These are phyloP conservation scores for Cutaneotrichosporon sp. DNA, from an alignment of 1,284 basidiomycete genomes.

Conservation along the genomic window DNA sequence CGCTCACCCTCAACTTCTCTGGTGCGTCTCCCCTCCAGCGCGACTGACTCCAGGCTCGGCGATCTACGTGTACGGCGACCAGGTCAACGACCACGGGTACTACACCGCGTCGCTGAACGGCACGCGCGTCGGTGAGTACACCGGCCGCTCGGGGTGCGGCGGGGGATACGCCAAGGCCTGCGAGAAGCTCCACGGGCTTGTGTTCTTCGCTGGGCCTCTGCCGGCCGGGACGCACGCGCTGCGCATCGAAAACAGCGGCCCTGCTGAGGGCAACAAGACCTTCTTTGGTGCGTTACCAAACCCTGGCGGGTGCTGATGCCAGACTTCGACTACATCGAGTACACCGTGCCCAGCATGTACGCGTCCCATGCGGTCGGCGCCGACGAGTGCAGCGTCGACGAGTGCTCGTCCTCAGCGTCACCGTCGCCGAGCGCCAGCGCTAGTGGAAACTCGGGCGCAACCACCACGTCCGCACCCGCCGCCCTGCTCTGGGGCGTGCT, in stretches of 20 bases:
- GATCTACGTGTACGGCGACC: constrained; percentile 54
- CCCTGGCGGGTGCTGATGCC: constrained; percentile 7
- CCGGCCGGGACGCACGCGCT: constrained; percentile 42
- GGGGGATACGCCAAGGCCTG: constrained; percentile 47
- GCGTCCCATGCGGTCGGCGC: not conserved
- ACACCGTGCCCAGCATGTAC: constrained; percentile 42
- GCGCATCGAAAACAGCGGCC: constrained; percentile 44
- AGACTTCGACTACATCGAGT: constrained; percentile 53
- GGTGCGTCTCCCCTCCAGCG: constrained; percentile 24
- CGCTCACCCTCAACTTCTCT: constrained; percentile 41
- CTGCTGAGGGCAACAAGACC: constrained; percentile 34
- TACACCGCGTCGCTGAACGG: constrained; percentile 50
- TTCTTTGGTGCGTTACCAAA: constrained; percentile 51
- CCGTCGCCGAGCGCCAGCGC: not conserved
- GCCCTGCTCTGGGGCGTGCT: not conserved
- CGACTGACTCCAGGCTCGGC: constrained; percentile 42
- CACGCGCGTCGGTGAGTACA: constrained; percentile 31
- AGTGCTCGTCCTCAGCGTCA: constrained; percentile 11
- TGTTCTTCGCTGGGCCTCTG: constrained; percentile 40
- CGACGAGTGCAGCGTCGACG: constrained; percentile 25
- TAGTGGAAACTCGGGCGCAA: not conserved
- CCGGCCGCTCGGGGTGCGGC: constrained; percentile 49
- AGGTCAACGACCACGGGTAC: constrained; percentile 54
- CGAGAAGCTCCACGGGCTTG: constrained; percentile 52
- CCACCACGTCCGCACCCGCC: not conserved